Base-by-base conservation (phyloP, 2,329 filamentous ascomycete genomes). In the Rhinocladiella mackenziei region DNA sequence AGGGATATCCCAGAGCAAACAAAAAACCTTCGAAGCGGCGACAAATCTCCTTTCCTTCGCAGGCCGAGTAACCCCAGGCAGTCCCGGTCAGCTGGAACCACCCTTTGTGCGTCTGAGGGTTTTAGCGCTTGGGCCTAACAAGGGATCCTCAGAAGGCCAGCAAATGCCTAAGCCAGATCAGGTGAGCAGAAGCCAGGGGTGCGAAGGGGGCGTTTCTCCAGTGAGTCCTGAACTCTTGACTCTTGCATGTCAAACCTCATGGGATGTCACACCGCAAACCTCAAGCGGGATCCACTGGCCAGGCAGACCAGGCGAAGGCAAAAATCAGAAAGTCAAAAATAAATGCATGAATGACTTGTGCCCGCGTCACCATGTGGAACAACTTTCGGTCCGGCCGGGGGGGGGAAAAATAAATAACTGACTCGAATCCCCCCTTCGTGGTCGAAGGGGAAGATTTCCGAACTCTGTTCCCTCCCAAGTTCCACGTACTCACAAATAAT, bases 361-460 rank as follows among this genome's bases (percentile, higher is more conserved):
- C 28, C 26, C 39, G 32, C 50, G 50, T 53, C 50, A 53, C 46
- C 46, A 43, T 53, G 46, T 53, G 50, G 50, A 53, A 50, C 46
- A 53, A 50, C 47, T 48, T 36, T 53, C 50, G 50, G 45, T 37
- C 28, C 15, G 35, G 32, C 43, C 43, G 39, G 49, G 45, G 39
- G 26, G 14, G 32, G 32, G 37, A 36, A 53, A 49, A 53, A 53
- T 53, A 53, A 53, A 53, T 53, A 53, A 33, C 39, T 44, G 39
- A 29, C 39, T 25, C 31, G 39, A 32, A n/a, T n/a, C n/a, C 42
- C 40, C 39, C 40, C 7, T 28, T 18, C 28, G 25, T n/a, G n/a
- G n/a, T n/a, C n/a, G n/a, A n/a, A n/a, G n/a, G n/a, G n/a, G n/a
- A n/a, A n/a, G n/a, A n/a, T n/a, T n/a, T n/a, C n/a, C n/a, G n/a